A percentile compares a stretch with the other conserved stretches of the same genome.
These are phyloP conservation scores for Capronia coronata DNA, from an alignment of 2,329 filamentous ascomycete species.

Conservation along the genomic window DNA sequence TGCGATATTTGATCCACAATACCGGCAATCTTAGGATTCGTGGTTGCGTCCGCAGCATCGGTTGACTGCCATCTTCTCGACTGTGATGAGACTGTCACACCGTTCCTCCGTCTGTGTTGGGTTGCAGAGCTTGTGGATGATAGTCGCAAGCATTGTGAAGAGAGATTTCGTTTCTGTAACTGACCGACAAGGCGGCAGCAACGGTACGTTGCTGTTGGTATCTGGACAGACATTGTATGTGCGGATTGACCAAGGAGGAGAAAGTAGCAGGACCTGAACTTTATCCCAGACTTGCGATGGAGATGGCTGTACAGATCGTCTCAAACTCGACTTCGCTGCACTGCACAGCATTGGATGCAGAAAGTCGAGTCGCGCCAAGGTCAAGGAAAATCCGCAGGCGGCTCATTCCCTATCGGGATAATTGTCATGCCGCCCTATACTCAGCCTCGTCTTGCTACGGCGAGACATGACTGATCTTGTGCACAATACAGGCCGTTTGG, in stretches of 20 bases:
- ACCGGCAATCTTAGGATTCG: constrained; percentile 82
- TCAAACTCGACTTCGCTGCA: neutral
- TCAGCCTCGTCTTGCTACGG: too few species aligned
- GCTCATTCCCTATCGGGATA: too few species aligned
- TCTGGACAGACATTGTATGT: constrained; percentile 14
- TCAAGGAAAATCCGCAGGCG: neutral
- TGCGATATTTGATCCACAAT: constrained; percentile 99
- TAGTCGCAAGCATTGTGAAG: constrained; percentile 35
- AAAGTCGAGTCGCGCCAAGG: constrained; percentile 6
- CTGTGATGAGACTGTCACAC: constrained; percentile 13
- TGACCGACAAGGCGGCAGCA: constrained; percentile 21
- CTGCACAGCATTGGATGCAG: neutral
- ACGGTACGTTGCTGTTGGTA: constrained; percentile 17
- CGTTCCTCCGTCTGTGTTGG: constrained; percentile 33
- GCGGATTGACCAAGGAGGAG: neutral
- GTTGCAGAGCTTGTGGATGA: constrained; percentile 37
- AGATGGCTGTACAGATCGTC: neutral
- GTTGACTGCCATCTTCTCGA: constrained; percentile 83
- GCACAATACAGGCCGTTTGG: too few species aligned
- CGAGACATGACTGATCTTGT: too few species aligned
- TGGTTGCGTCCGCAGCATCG: constrained; percentile 55
- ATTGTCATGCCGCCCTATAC: too few species aligned
- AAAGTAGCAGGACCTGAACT: neutral
- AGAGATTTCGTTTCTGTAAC: constrained; percentile 29
- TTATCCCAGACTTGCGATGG: neutral